A percentile compares a stretch with the other conserved stretches of the same genome.
Evolutionary conservation across 331 rosid genomes (phyloP).

Genomic region (Prunus yedoensis): DNA sequence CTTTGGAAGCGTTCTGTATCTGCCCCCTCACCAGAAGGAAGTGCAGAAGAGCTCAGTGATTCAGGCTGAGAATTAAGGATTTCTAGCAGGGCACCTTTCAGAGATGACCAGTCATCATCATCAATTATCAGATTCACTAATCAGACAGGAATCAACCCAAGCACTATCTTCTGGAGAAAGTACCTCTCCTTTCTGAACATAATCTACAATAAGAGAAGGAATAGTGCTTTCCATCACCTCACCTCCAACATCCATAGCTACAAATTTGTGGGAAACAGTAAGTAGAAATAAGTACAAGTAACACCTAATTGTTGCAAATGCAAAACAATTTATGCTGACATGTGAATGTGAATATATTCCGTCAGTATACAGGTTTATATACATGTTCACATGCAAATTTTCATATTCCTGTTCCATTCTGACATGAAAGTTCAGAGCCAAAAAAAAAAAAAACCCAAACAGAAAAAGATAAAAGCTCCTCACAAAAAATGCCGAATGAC

Average conservation of each 20-base stretch:
- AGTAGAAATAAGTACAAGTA: constrained; percentile 12
- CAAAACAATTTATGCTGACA: constrained; percentile 3
- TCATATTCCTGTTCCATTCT: not conserved
- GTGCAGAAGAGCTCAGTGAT: constrained; percentile 14
- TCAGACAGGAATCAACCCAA: constrained; percentile 73
- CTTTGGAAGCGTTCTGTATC: constrained; percentile 1
- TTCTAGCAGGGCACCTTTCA: constrained; percentile 60
- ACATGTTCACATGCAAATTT: not conserved
- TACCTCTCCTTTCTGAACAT: constrained; percentile 25
- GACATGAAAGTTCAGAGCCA: not conserved
- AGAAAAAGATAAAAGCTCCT: not conserved
- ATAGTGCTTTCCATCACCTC: constrained; percentile 30
- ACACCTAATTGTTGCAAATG: not conserved
- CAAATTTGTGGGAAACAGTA: constrained; percentile 26
- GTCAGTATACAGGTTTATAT: not conserved
- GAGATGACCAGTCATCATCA: constrained; percentile 47
- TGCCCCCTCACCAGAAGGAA: constrained; percentile 20
- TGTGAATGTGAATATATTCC: too few species aligned
- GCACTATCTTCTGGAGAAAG: constrained; percentile 66
- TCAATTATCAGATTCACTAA: constrained; percentile 37
- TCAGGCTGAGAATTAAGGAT: constrained; percentile 41
- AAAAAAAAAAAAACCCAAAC: not conserved
- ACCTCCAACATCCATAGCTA: constrained; percentile 55
- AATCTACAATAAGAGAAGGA: constrained; percentile 26
- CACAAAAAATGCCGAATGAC: not conserved